These are phyloP conservation scores for Backusella parvicylindrica DNA, from an alignment of 192 early-diverging fungal genomes.

Conservation along the genomic window DNA sequence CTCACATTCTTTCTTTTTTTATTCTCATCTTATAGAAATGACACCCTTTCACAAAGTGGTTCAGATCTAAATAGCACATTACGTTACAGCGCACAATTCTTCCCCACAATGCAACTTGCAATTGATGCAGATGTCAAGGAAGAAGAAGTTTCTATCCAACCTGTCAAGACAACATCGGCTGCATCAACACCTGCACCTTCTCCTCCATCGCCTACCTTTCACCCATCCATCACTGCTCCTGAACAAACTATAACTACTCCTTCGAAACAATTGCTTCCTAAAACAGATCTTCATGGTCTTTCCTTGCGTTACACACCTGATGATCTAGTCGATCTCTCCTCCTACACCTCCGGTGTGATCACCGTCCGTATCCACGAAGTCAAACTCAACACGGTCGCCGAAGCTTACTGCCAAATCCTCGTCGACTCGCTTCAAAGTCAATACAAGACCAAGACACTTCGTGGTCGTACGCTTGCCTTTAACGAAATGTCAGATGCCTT, in stretches of 20 bases:
- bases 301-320: slow-evolving; percentile 26
- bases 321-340: slow-evolving; percentile 23
- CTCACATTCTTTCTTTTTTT: not conserved
- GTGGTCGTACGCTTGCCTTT: slow-evolving; percentile 23
- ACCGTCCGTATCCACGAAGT: slow-evolving; percentile 48
- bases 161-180: not conserved
- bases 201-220: not conserved
- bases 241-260: not conserved
- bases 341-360: slow-evolving; percentile 49
- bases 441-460: slow-evolving; percentile 35
- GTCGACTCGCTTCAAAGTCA: slow-evolving; percentile 37
- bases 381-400: not conserved
- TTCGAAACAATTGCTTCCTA: not conserved
- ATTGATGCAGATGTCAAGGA: not conserved
- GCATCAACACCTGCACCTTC: not conserved
- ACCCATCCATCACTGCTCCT: too few relatives aligned
- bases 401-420: slow-evolving; percentile 47
- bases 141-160: slow-evolving; percentile 1
- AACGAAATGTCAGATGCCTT: slow-evolving; percentile 36
- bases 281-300: slow-evolving; percentile 20
- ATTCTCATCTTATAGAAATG: slow-evolving; percentile 16
- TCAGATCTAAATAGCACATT: slow-evolving; percentile 29
- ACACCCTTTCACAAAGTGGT: slow-evolving; percentile 13
- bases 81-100: slow-evolving; percentile 40
- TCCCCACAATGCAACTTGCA: slow-evolving; percentile 23